Evolutionary conservation across 495 filamentous ascomycete genomes (phyloP).

Genomic region (Glarea lozoyensis): DNA sequence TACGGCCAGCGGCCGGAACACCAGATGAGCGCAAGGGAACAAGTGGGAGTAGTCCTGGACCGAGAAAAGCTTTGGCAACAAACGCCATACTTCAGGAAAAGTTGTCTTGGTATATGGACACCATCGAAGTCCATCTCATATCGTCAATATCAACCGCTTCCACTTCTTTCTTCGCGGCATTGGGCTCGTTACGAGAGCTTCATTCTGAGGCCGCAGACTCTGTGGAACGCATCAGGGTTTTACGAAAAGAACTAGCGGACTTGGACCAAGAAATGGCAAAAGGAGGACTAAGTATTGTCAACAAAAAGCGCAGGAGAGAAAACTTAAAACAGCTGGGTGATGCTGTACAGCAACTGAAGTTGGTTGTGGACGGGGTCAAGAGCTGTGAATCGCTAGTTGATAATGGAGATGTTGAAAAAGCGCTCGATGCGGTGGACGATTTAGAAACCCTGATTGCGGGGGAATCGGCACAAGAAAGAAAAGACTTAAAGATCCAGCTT

Average conservation of each 20-base stretch:
- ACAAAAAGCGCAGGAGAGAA: constrained; percentile 69
- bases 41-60: constrained; percentile 55
- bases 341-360: constrained; percentile 72
- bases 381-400: constrained; percentile 77
- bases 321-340: constrained; percentile 78
- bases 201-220: constrained; percentile 90
- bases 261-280: constrained; percentile 85
- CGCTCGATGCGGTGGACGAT: constrained; percentile 64
- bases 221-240: constrained; percentile 71
- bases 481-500: constrained; percentile 23
- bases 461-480: constrained; percentile 30
- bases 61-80: constrained; percentile 83
- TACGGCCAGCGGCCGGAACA: constrained; percentile 53
- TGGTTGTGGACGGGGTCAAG: constrained; percentile 66
- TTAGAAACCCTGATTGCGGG: constrained; percentile 75
- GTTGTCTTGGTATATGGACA: constrained; percentile 99
- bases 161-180: constrained; percentile 90
- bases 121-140: constrained; percentile 94
- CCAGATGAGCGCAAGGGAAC: constrained; percentile 43
- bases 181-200: constrained; percentile 83
- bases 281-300: constrained; percentile 77
- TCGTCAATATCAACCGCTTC: constrained; percentile 92
- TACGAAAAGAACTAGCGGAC: constrained; percentile 68
- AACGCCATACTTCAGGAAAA: constrained; percentile 99
- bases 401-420: constrained; percentile 67